Evolutionary conservation across 441 rosid species (phyloP).

Genomic region (Gossypium gossypioides): DNA sequence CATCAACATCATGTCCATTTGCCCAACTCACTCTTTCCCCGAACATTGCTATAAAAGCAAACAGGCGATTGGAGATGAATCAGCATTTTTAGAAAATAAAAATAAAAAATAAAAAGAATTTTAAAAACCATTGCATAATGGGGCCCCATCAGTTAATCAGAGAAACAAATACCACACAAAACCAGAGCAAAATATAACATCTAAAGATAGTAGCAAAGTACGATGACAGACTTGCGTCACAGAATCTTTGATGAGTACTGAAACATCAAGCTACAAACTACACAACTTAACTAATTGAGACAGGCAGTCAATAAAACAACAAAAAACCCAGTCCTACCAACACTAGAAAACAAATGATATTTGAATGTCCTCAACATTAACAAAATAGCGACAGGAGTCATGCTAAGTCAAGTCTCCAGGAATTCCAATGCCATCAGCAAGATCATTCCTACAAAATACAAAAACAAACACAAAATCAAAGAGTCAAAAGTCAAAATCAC

Average conservation of each 20-base stretch:
- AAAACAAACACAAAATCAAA: background rate
- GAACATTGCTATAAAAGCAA: constrained; percentile 58
- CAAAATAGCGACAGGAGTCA: constrained; percentile 18
- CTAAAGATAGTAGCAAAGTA: constrained; percentile 2
- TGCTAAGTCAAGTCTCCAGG: constrained; percentile 16
- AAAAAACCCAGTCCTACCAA: constrained; percentile 31
- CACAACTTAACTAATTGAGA: background rate
- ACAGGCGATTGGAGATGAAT: constrained; percentile 35
- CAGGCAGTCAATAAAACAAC: constrained; percentile 16
- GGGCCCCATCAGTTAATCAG: background rate
- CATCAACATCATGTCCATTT: constrained; percentile 54
- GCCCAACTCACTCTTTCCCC: constrained; percentile 52
- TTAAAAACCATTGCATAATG: background rate
- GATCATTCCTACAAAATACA: constrained; percentile 33
- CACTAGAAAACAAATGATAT: constrained; percentile 24
- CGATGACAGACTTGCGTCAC: constrained; percentile 9
- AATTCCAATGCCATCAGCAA: constrained; percentile 10
- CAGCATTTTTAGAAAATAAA: constrained; percentile 17
- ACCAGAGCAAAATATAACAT: constrained; percentile 3
- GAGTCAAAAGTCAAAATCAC: background rate
- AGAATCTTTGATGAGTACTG: constrained; percentile 6
- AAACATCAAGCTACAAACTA: constrained; percentile 19
- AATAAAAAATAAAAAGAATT: background rate
- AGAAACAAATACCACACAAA: background rate
- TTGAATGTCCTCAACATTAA: constrained; percentile 16